Base-by-base conservation (phyloP, 1,284 basidiomycete genomes). In the Ceratobasidium sp. region DNA sequence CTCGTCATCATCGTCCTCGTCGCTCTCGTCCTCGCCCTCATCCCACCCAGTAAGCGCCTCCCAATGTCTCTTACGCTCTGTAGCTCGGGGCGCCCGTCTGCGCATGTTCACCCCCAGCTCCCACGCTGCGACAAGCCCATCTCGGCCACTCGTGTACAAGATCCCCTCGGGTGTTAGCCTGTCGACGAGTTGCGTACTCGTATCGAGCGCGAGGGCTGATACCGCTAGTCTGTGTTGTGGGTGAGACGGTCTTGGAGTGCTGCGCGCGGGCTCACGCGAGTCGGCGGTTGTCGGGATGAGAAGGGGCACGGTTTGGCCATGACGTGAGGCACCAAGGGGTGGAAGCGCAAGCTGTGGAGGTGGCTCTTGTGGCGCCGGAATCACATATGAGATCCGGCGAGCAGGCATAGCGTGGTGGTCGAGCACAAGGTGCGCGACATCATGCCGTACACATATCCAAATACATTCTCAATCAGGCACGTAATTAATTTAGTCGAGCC, bases 121-220 rank as follows among this genome's bases (percentile, higher is more conserved):
- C 95, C 96, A 98, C 2, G 91, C 87, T 53, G 94, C 91, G 44
- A 98, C 85, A 42, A 96, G 85, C 0, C 97, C 96, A 82, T 99
- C 96, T 64, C 95, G 84, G 11, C 95, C 96, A 33, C 92, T 96
- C 0, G 94, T 91, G 80, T 98, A 98, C 9, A 99, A 83, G 61
- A 99, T 96, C 1, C 97, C 96, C 75, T 91, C 88, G 0, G 96
- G 96, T 5, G 83, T 78, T 23, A 79, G 73, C 18, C 82, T 83
- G 7, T 88, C 89, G 18, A 84, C 79, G 3, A 97, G 83, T 51
- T 87, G 84, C 0, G 95, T 97, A 0, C 91, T 89, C 0, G 87
- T 85, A 81, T 98, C 96, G 46, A 98, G 82, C 0, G 92, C 95
- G 42, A 98, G 86, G 0, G 92, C 90, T 0, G 92, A 87, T 16